These are phyloP conservation scores for Sherardia arvensis DNA, from an alignment of 257 asterid genomes.

Conservation along the genomic window DNA sequence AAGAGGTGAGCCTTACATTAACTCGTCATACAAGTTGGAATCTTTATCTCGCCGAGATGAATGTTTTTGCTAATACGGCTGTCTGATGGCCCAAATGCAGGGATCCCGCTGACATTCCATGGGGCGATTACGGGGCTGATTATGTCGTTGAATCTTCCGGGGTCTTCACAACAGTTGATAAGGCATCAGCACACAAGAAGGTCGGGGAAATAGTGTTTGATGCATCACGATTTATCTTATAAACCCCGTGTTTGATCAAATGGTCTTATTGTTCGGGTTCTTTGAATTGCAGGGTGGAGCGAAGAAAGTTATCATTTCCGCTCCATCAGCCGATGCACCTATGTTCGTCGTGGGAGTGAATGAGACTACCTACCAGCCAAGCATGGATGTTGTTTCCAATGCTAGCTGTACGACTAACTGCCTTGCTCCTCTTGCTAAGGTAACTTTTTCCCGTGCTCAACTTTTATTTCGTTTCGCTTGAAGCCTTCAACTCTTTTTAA, in stretches of 20 bases:
- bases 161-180: conserved; percentile 70
- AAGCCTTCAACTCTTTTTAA: not conserved
- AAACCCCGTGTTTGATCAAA: not conserved
- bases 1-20: conserved; percentile 43
- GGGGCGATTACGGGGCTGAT: conserved; percentile 94
- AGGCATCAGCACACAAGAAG: conserved; percentile 86
- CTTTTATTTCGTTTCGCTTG: not conserved
- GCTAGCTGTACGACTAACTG: conserved; percentile 99
- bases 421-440: conserved; percentile 99
- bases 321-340: conserved; percentile 99
- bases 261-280: conserved; percentile 8
- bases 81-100: conserved; percentile 23
- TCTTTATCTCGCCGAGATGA: not conserved
- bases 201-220: conserved; percentile 22
- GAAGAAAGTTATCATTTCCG: conserved; percentile 87
- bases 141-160: conserved; percentile 95
- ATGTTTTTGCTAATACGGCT: not conserved
- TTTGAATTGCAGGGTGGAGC: conserved; percentile 77
- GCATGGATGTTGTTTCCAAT: conserved; percentile 96
- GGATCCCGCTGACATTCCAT: conserved; percentile 89
- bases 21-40: not conserved
- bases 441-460: conserved; percentile 9
- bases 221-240: not conserved
- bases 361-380: conserved; percentile 66
- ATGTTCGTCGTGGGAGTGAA: conserved; percentile 99